phyloP scores from a whole-genome alignment of 2,329 filamentous ascomycete species.

The Monosporascus sp. region DNA sequence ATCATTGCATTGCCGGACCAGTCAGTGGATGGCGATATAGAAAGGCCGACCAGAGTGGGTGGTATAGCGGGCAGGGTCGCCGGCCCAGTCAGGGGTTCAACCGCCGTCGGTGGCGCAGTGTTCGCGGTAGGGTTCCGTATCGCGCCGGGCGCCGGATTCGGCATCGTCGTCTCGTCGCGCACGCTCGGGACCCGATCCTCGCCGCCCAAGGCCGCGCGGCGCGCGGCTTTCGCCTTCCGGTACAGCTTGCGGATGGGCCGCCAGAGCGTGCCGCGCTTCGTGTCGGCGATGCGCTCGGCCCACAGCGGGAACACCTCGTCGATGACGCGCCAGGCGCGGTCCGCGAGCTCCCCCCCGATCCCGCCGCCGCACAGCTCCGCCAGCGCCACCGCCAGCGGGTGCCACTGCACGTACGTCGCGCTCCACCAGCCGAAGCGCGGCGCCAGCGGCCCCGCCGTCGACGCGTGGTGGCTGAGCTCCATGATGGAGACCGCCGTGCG shows the following conservation, averaged over 20 bases:
- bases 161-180: neutral
- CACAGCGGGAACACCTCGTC: slow-evolving; percentile 41
- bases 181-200: neutral
- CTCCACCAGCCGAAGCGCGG: slow-evolving; percentile 44
- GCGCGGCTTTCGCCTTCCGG: slow-evolving; percentile 41
- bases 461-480: slow-evolving; percentile 31
- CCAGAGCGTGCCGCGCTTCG: slow-evolving; percentile 47
- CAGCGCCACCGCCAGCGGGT: slow-evolving; percentile 47
- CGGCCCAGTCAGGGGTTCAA: slow-evolving; percentile 2
- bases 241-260: slow-evolving; percentile 49
- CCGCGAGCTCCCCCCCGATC: slow-evolving; percentile 38
- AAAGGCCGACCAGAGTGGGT: slow-evolving; percentile 5
- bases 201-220: slow-evolving; percentile 23
- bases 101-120: slow-evolving; percentile 1
- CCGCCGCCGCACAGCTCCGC: slow-evolving; percentile 48
- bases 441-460: slow-evolving; percentile 26
- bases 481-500: slow-evolving; percentile 44
- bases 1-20: slow-evolving; percentile 17
- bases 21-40: slow-evolving; percentile 6
- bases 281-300: slow-evolving; percentile 43
- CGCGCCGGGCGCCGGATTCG: neutral
- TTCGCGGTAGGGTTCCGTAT: neutral
- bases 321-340: slow-evolving; percentile 45
- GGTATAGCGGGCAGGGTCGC: slow-evolving; percentile 2
- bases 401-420: slow-evolving; percentile 50